Percentiles rank a stretch among this genome's conserved stretches.
These are phyloP conservation scores for Thelephora terrestris DNA, from an alignment of 1,284 basidiomycete species.

Conservation along the genomic window DNA sequence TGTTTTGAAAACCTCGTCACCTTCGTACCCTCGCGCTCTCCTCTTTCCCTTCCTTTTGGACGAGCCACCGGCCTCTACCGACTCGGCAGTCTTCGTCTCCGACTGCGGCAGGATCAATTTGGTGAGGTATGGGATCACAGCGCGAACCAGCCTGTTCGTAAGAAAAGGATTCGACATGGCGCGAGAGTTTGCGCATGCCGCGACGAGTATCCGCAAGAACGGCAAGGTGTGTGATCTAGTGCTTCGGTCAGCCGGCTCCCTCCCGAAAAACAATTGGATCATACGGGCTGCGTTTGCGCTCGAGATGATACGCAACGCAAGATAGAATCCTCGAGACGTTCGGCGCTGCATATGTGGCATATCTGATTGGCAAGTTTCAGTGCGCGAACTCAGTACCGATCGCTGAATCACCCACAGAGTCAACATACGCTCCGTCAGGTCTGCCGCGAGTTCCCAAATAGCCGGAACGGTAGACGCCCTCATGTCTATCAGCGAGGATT, in stretches of 20 bases:
- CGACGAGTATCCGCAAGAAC: conserved; percentile 34
- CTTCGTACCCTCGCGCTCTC: conserved; percentile 63
- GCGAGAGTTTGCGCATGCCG: conserved; percentile 35
- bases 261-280: conserved; percentile 2
- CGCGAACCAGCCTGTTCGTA: conserved; percentile 45
- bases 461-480: conserved; percentile 44
- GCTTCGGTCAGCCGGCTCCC: conserved; percentile 2
- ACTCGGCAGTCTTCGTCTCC: conserved; percentile 17
- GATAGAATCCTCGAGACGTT: conserved; percentile 38
- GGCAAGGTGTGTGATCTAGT: conserved; percentile 32
- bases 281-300: conserved; percentile 40
- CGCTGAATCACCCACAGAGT: conserved; percentile 31
- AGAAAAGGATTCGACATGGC: conserved; percentile 39
- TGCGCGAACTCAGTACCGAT: conserved; percentile 9
- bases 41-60: conserved; percentile 61
- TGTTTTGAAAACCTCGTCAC: conserved; percentile 65
- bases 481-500: conserved; percentile 38
- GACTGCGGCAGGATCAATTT: conserved; percentile 36
- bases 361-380: conserved; percentile 6
- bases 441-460: conserved; percentile 44
- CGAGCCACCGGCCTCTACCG: conserved; percentile 11
- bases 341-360: conserved; percentile 36
- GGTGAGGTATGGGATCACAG: conserved; percentile 40
- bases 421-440: conserved; percentile 37
- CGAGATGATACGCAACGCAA: conserved; percentile 48